These are phyloP conservation scores for Leccinum pachyderme DNA, from an alignment of 1,284 basidiomycete genomes.

Conservation along the genomic window DNA sequence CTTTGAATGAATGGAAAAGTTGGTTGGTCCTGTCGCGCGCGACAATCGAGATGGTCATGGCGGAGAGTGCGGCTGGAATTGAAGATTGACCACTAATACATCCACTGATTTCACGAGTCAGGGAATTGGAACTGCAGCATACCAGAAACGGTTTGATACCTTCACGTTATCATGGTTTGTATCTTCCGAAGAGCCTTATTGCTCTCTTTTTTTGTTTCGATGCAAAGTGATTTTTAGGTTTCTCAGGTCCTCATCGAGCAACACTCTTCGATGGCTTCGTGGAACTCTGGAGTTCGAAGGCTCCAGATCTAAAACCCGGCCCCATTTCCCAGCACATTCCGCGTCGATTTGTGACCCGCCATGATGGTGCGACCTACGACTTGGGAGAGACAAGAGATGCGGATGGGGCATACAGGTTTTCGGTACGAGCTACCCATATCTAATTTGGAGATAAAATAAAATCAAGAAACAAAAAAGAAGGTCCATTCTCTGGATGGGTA, in stretches of 20 bases:
- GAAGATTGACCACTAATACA: slow-evolving; percentile 3
- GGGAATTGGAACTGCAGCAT: slow-evolving; percentile 4
- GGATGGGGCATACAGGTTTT: slow-evolving; percentile 5
- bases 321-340: slow-evolving; percentile 5
- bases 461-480: not conserved
- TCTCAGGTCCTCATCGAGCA: slow-evolving; percentile 1
- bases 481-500: slow-evolving; percentile 5
- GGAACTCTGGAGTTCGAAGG: slow-evolving; percentile 15
- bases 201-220: slow-evolving; percentile 2
- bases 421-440: slow-evolving; percentile 21
- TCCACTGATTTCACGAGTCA: slow-evolving; percentile 33
- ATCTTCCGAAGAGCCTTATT: slow-evolving; percentile 6
- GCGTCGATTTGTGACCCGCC: not conserved
- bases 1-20: slow-evolving; percentile 10
- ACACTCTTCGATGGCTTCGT: slow-evolving; percentile 2
- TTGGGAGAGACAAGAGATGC: not conserved
- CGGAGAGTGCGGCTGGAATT: slow-evolving; percentile 21
- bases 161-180: slow-evolving; percentile 5
- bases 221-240: not conserved
- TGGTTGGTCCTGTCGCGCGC: slow-evolving; percentile 6
- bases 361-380: not conserved
- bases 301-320: slow-evolving; percentile 17
- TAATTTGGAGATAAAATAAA: slow-evolving; percentile 4
- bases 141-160: not conserved
- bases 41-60: slow-evolving; percentile 7